phyloP scores from a whole-genome alignment of 2,329 filamentous ascomycete species.

The Cordyceps cateniannulata region DNA sequence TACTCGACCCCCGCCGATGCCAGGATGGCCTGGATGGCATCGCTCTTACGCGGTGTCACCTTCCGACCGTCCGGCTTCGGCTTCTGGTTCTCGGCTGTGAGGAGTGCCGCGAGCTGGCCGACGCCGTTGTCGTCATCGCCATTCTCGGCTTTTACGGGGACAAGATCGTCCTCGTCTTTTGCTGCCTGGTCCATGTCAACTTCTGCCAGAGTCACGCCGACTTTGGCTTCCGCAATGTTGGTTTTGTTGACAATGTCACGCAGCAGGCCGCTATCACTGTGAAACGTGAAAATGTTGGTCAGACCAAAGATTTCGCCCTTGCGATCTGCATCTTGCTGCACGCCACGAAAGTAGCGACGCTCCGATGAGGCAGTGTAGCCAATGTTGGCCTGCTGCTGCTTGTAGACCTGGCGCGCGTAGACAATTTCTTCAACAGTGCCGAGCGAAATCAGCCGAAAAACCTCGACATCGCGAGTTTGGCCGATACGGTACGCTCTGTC shows the following conservation, averaged over 20 bases:
- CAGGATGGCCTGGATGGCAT: conserved; percentile 84
- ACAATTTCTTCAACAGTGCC: conserved; percentile 97
- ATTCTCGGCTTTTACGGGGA: conserved; percentile 38
- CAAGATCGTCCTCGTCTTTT: conserved; percentile 43
- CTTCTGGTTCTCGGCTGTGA: conserved; percentile 42
- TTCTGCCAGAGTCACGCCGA: conserved; percentile 73
- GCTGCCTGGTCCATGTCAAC: conserved; percentile 61
- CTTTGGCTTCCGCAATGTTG: conserved; percentile 88
- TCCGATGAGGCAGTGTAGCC: conserved; percentile 90
- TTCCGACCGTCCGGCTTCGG: conserved; percentile 28
- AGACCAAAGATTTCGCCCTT: conserved; percentile 95
- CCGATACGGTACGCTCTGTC: conserved; percentile 95
- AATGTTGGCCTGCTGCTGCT: conserved; percentile 97
- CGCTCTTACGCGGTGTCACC: conserved; percentile 43
- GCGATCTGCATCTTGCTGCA: conserved; percentile 74
- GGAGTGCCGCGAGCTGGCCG: conserved; percentile 59
- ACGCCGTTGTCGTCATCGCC: conserved; percentile 60
- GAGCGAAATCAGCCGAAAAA: conserved; percentile 82
- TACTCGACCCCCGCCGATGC: conserved; percentile 86
- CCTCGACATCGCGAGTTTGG: conserved; percentile 86
- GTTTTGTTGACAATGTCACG: conserved; percentile 98
- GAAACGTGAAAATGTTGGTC: conserved; percentile 77
- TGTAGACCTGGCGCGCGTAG: conserved; percentile 96
- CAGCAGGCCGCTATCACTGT: conserved; percentile 71
- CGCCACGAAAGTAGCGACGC: conserved; percentile 89